Evolutionary conservation across 2,329 filamentous ascomycete species (phyloP), one percentile per base, ranked within the genome.

Genomic region (Cladosporium sp.): DNA sequence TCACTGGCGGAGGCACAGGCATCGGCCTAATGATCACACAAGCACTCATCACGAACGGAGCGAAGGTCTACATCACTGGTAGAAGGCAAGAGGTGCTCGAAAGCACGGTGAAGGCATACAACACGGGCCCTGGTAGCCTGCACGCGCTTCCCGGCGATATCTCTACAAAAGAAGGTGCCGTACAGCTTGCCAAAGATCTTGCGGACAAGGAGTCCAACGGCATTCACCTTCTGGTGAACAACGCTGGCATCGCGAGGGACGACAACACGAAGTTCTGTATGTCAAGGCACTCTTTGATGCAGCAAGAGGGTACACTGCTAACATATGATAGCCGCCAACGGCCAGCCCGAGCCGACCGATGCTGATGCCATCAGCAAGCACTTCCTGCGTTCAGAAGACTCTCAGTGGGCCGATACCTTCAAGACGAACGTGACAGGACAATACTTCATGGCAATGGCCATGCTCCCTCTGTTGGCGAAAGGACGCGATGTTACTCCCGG

Each of bases 211-310:
- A 84, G 64, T 71, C 77, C 1, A 76, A 78, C 7, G 81, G 81
- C 3, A 78, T 84, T 30, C 80, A 84, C 58, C 66, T 84, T 47
- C 73, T 83, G 6, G 78, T 83, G 19, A 82, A 82, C 67, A 82
- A 82, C 56, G 80, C 80, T 8, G 80, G 81, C 1, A 75, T 83
- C 57, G 80, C 81, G 14, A 72, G 75, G 34, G 82, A 84, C 62
- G 75, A 81, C 43, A 73, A 75, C 52, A 84, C 80, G 1, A 78
- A 77, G 54, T 82, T 78, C 65, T 78, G 75, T 50, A 59, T 19
- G 64, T 62, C 6, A 3, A 6, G 12, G 5, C 19, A 14, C 25
- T 19, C 3, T 22, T 20, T 30, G n/a, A n/a, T 14, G 15, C 5
- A 3, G 5, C n/a, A n/a, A 36, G n/a, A 36, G 17, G 3, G 5